These are phyloP conservation scores for Dacryopinax spathularia DNA, from an alignment of 768 basidiomycete genomes.

Conservation along the genomic window DNA sequence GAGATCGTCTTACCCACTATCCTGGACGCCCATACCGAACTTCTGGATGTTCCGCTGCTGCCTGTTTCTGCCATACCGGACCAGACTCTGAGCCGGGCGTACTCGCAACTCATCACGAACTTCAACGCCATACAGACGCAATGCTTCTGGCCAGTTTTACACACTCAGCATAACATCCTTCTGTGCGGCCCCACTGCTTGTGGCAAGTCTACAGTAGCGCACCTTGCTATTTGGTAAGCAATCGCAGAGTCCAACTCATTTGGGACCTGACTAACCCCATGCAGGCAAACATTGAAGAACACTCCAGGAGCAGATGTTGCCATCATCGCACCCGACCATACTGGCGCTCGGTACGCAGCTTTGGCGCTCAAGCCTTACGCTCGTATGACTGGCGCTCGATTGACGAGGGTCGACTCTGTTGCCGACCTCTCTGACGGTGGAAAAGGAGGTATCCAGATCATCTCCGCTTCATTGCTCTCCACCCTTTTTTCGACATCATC, in stretches of 20 bases:
- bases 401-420: conserved; percentile 3
- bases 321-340: conserved; percentile 46
- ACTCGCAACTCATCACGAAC: conserved; percentile 34
- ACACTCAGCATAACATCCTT: conserved; percentile 52
- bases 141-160: conserved; percentile 63
- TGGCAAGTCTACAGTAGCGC: conserved; percentile 66
- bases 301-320: conserved; percentile 41
- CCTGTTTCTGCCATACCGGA: conserved; percentile 39
- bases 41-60: conserved; percentile 65
- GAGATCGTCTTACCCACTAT: conserved; percentile 59
- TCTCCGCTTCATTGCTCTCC: conserved; percentile 35
- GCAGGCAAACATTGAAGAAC: conserved; percentile 43
- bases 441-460: conserved; percentile 32
- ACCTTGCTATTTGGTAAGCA: conserved; percentile 60
- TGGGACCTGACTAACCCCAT: conserved; percentile 10
- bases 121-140: conserved; percentile 87
- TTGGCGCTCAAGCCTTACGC: conserved; percentile 35
- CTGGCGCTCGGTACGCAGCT: conserved; percentile 40
- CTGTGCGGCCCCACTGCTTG: conserved; percentile 65
- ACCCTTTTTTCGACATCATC: conserved; percentile 22
- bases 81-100: conserved; percentile 31
- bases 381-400: conserved; percentile 31
- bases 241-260: background rate
- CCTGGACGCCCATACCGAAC: conserved; percentile 42
- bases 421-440: conserved; percentile 26